phyloP scores from a whole-genome alignment of 257 asterid species.

The Nemophila menziesii region DNA sequence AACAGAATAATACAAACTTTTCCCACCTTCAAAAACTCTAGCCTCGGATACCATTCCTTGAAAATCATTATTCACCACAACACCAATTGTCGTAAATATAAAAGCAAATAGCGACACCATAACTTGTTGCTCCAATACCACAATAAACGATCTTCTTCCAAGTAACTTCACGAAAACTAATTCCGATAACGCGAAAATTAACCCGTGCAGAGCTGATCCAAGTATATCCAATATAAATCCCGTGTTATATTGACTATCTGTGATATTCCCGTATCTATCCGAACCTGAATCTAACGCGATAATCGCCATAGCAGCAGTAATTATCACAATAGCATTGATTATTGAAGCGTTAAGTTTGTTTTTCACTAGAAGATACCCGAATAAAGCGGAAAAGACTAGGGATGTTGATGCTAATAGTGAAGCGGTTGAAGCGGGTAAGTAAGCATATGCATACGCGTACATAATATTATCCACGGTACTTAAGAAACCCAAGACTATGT shows the following conservation, averaged over 20 bases:
- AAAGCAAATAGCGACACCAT: conserved; percentile 75
- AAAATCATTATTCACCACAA: conserved; percentile 41
- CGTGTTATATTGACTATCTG: conserved; percentile 35
- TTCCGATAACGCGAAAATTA: conserved; percentile 83
- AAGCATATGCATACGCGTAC: conserved; percentile 90
- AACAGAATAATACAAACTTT: conserved; percentile 39
- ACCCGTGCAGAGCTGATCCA: conserved; percentile 74
- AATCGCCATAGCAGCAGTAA: conserved; percentile 73
- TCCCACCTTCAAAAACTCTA: conserved; percentile 43
- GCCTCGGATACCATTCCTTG: conserved; percentile 58
- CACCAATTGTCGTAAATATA: conserved; percentile 62
- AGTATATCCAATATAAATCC: conserved; percentile 75
- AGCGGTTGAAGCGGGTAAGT: conserved; percentile 89
- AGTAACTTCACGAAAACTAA: conserved; percentile 45
- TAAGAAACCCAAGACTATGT: conserved; percentile 53
- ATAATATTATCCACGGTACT: conserved; percentile 75
- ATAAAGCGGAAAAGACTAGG: conserved; percentile 59
- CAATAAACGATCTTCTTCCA: conserved; percentile 71
- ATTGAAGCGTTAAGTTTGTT: conserved; percentile 64
- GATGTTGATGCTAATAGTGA: conserved; percentile 70
- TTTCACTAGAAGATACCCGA: conserved; percentile 64
- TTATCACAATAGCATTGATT: conserved; percentile 48
- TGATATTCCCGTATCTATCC: conserved; percentile 44
- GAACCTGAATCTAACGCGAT: conserved; percentile 76
- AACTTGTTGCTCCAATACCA: conserved; percentile 85